Base-by-base conservation (phyloP, 192 early-diverging fungal species). In the Bifiguratus adelaidae region DNA sequence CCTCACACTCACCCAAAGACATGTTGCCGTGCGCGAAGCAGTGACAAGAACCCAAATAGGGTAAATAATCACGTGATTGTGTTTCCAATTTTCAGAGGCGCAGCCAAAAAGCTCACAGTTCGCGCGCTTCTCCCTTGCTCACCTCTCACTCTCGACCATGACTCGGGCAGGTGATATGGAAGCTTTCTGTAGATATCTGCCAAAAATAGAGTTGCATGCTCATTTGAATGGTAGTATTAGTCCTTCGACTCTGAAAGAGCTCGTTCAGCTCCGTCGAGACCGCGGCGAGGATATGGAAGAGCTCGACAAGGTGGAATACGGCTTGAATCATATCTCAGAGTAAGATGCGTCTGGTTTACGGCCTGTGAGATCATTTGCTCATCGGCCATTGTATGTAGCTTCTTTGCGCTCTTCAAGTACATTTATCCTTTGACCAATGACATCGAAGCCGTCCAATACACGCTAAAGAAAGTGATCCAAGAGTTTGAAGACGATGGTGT, bases 201-300 rank as follows among this genome's bases (percentile, higher is more conserved):
- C 56, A 8, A 65, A 65, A 30, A 25, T 58, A 13, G 79, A 81
- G 41, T 56, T 79, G 8, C 79, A 81, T 58, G 74, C 75, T 26
- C 79, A 81, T 45, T 48, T 79, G 9, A 81, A 81, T 47, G 79
- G 79, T 29, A 64, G 60, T 8, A 38, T 77, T 20, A 66, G 61
- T 33, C 47, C 51, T 9, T 35, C 40, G 8, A 72, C 64, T 23
- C 61, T 79, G 35, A 24, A 30, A 24, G 34, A 53, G 15, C 54
- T 79, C 29, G 36, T 58, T 18, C 55, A 60, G 21, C 42, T 44
- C 7, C 65, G 75, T 18, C 0, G 9, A 19, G 20, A 5, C 7
- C 0, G 15, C 20, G 35, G 3, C 9, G 20, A 18, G 2, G 5
- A 3, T 36, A 18, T 36, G 4, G 19, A 3, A 18, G 0, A 4